Evolutionary conservation across 2,329 filamentous ascomycete species (phyloP), one percentile per base, ranked within the genome.

Genomic region (Venturia effusa): DNA sequence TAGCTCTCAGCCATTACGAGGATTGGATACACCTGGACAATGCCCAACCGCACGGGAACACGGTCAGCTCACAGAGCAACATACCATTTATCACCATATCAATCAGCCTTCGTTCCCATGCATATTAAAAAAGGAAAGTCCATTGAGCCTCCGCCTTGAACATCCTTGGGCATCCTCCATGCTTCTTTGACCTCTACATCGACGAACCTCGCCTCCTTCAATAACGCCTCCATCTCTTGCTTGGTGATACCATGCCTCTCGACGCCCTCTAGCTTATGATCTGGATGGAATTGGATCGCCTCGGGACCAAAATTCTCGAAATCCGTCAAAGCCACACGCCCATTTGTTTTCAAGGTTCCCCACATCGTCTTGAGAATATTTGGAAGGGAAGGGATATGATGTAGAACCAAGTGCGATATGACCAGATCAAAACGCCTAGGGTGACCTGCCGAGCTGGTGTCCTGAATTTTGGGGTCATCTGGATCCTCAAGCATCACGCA

Each of bases 241-340:
- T 72, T 71, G 32, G 72, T 69, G 43, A 84, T 78, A 1, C 83
- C 83, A 69, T 84, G 81, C 61, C 80, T 71, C 71, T 83, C 80
- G 1, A 84, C 82, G 1, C 81, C 81, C 0, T 74, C 74, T 75
- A 83, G 78, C 70, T 82, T 83, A 27, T 68, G 68, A 67, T 77
- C 73, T 0, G 82, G 78, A 70, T 85, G 83, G 67, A 84, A 85
- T 59, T 71, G 72, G 39, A 78, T 73, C 1, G 81, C 80, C 54
- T 79, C 78, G 0, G 78, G 77, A 0, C 83, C 83, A 69, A 80
- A 81, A 66, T 84, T 78, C 68, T 85, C 81, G 69, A 81, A 85
- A 68, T 85, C 83, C 1, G 82, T 85, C 67, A 85, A 70, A 1
- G 80, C 80, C 0, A 84, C 74, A 61, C 71, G 68, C 0, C 81